Percentiles rank a stretch among this genome's conserved stretches.
These are phyloP conservation scores for Pseudogymnoascus pannorum DNA, from an alignment of 2,329 filamentous ascomycete genomes.

Conservation along the genomic window DNA sequence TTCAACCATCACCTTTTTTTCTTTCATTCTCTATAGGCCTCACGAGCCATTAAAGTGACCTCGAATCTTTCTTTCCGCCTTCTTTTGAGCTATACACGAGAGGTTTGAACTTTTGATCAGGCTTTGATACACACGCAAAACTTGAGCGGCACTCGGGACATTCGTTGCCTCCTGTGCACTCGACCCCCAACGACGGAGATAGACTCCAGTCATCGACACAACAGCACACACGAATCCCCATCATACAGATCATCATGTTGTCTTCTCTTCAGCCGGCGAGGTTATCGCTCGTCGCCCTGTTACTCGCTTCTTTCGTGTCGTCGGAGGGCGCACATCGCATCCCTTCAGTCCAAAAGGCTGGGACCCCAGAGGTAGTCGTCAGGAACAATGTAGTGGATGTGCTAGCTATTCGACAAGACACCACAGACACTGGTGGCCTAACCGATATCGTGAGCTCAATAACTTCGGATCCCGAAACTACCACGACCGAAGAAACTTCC, in stretches of 20 bases:
- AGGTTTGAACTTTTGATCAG: background rate
- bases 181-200: background rate
- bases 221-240: background rate
- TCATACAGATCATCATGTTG: background rate
- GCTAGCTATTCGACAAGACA: background rate
- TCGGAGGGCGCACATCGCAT: background rate
- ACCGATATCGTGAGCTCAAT: background rate
- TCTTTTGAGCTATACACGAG: background rate
- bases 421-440: background rate
- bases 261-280: slow-evolving; percentile 1
- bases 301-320: background rate
- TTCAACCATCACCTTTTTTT: background rate
- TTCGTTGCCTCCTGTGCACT: background rate
- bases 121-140: background rate
- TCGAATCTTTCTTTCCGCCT: background rate
- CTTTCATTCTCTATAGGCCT: background rate
- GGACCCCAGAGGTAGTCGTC: background rate
- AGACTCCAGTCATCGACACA: background rate
- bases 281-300: background rate
- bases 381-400: background rate
- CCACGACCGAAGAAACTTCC: background rate
- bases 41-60: background rate
- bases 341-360: background rate
- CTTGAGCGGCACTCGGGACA: background rate
- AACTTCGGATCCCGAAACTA: background rate